Conservation (phyloP, 805 yeast species). For the Isabelozyma pseudorhagii region DNA sequence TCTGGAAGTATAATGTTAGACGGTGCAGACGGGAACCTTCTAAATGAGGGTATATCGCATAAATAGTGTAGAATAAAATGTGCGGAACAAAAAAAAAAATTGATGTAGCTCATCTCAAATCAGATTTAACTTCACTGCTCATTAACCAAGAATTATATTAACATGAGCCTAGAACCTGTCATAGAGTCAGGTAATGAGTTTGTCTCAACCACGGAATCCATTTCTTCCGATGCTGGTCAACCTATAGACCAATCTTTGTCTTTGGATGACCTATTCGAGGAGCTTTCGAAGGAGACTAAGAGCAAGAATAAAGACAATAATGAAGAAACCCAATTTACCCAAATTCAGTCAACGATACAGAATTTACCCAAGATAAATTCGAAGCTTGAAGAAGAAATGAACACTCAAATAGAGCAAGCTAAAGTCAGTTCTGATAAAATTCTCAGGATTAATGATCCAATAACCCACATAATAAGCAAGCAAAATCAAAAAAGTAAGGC, state of each 20-base stretch:
- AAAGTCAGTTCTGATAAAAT: conserved; percentile 15
- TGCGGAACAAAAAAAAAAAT: neutral
- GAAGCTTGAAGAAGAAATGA: conserved; percentile 17
- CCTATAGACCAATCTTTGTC: conserved; percentile 10
- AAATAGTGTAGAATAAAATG: neutral
- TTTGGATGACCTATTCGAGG: conserved; percentile 29
- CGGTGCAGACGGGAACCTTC: neutral
- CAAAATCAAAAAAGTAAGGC: conserved; percentile 10
- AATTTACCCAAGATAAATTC: conserved; percentile 41
- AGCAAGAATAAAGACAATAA: neutral
- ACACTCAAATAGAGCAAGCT: conserved; percentile 4
- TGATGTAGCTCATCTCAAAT: neutral
- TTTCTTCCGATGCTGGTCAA: conserved; percentile 12
- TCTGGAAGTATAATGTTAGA: conserved; percentile 8
- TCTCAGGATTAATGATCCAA: conserved; percentile 47
- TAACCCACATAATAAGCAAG: conserved; percentile 17
- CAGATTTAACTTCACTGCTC: neutral
- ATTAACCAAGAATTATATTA: neutral
- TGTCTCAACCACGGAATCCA: conserved; percentile 21
- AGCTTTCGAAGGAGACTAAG: conserved; percentile 24
- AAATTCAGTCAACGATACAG: conserved; percentile 31
- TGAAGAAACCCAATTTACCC: conserved; percentile 22
- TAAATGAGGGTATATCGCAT: neutral
- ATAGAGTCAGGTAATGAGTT: conserved; percentile 16
- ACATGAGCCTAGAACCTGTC: neutral